Evolutionary conservation across 164 flowering plant genomes (phyloP).

Genomic region (Liriodendron chinense): DNA sequence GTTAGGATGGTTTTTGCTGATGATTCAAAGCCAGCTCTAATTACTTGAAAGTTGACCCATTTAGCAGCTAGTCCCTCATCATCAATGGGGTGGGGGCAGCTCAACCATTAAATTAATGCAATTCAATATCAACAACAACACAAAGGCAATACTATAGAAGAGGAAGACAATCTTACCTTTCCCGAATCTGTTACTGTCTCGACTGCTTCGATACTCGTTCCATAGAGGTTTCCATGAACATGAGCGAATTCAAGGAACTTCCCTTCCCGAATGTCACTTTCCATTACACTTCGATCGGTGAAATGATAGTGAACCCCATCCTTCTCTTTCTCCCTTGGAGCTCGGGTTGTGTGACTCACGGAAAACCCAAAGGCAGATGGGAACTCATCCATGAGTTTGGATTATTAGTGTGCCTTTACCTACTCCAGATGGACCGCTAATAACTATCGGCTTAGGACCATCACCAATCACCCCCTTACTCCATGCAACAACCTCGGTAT

Average conservation of each 20-base stretch:
- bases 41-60: neutral
- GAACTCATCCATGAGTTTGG: conserved; percentile 86
- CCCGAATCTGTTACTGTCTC: conserved; percentile 86
- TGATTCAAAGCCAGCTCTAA: neutral
- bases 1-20: neutral
- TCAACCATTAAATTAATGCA: neutral
- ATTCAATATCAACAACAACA: neutral
- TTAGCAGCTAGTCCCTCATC: no score
- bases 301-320: conserved; percentile 93
- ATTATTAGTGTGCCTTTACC: conserved; percentile 91
- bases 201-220: conserved; percentile 92
- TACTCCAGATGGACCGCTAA: conserved; percentile 98
- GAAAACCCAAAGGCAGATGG: conserved; percentile 94
- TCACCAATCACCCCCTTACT: conserved; percentile 79
- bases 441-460: conserved; percentile 74
- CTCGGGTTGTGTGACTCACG: conserved; percentile 96
- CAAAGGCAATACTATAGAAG: neutral
- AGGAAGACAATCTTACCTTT: conserved; percentile 48
- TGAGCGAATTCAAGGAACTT: conserved; percentile 91
- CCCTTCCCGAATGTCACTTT: conserved; percentile 71
- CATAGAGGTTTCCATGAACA: conserved; percentile 98
- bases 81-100: no score
- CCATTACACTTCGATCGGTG: conserved; percentile 70
- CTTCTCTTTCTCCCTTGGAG: conserved; percentile 72
- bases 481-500: conserved; percentile 82